phyloP scores from a whole-genome alignment of 768 basidiomycete genomes.

The Amanita molliuscula region DNA sequence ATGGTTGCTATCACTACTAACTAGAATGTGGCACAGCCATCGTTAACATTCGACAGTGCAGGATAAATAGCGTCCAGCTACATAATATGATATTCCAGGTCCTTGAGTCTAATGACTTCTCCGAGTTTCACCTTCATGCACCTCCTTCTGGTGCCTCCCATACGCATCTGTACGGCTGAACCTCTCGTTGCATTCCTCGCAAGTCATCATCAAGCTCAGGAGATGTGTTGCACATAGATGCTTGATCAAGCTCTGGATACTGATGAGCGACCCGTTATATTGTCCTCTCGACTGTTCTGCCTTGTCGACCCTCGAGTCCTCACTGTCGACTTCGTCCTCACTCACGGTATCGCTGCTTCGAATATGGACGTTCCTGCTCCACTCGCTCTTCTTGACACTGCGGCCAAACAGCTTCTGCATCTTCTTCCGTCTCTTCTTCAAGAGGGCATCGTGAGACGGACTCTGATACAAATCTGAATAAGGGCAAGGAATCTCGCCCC shows the following conservation, averaged over 20 bases:
- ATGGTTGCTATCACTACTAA: too few relatives aligned
- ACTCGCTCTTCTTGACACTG: background rate
- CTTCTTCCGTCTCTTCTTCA: background rate
- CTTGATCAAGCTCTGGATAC: background rate
- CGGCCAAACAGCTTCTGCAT: background rate
- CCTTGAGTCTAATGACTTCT: too few relatives aligned
- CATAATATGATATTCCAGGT: too few relatives aligned
- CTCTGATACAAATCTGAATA: background rate
- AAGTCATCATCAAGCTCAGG: background rate
- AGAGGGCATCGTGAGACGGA: background rate
- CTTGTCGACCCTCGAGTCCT: too few relatives aligned
- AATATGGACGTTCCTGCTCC: background rate
- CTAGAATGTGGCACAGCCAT: too few relatives aligned
- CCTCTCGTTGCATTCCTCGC: background rate
- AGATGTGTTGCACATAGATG: background rate
- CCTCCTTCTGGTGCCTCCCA: background rate
- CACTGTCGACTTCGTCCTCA: too few relatives aligned
- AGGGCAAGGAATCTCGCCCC: background rate
- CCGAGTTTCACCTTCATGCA: background rate
- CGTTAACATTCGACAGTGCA: too few relatives aligned
- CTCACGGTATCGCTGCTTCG: background rate
- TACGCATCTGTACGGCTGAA: background rate
- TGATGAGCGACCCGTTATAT: background rate
- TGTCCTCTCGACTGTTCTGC: background rate
- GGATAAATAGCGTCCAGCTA: too few relatives aligned